phyloP scores from a whole-genome alignment of 441 rosid genomes.

The Populus hybrid region DNA sequence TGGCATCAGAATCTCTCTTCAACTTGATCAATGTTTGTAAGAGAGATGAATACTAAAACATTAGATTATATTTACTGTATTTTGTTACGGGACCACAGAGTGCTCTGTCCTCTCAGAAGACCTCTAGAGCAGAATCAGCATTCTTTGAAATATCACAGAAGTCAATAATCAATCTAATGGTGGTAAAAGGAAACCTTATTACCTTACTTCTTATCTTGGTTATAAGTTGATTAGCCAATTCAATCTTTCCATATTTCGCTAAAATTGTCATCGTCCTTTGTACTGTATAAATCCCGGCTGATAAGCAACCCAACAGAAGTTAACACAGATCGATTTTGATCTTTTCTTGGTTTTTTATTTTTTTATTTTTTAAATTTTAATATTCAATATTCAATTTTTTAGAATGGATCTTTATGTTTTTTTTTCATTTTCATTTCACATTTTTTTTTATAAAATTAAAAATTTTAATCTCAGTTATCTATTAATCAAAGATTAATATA shows the following conservation, averaged over 20 bases:
- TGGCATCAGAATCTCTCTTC: slow-evolving; percentile 54
- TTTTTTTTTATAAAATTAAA: no score
- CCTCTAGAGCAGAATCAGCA: slow-evolving; percentile 82
- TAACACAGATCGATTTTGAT: slow-evolving; percentile 76
- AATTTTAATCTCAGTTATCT: no score
- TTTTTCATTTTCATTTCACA: no score
- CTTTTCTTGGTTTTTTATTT: neutral
- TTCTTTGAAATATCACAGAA: slow-evolving; percentile 82
- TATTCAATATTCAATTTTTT: no score
- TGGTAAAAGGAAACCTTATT: slow-evolving; percentile 73
- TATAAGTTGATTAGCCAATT: slow-evolving; percentile 65
- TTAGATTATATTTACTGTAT: slow-evolving; percentile 34
- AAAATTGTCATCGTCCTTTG: slow-evolving; percentile 73
- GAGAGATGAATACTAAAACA: slow-evolving; percentile 78
- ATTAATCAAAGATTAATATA: no score
- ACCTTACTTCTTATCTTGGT: slow-evolving; percentile 60
- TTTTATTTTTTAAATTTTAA: no score
- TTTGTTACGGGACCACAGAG: slow-evolving; percentile 56
- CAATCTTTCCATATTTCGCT: slow-evolving; percentile 65
- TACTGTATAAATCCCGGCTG: slow-evolving; percentile 81
- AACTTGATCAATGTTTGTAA: slow-evolving; percentile 79
- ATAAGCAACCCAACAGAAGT: slow-evolving; percentile 90
- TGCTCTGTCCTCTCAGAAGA: slow-evolving; percentile 54
- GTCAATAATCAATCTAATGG: slow-evolving; percentile 67
- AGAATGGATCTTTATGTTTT: no score